Evolutionary conservation across 345 rosid genomes (phyloP).

Genomic region (Populus deltoides): DNA sequence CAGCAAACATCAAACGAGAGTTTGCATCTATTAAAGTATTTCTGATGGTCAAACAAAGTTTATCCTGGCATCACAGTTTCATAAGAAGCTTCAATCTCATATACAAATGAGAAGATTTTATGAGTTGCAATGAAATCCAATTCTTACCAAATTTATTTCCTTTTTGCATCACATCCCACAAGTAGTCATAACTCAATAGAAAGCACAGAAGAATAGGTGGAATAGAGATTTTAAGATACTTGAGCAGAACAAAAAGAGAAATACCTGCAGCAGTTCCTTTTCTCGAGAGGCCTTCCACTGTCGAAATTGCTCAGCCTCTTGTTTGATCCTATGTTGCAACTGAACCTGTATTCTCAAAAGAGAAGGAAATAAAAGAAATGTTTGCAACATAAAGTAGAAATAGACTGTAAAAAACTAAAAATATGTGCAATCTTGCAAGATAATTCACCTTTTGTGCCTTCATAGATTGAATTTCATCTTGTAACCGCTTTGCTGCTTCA

Average conservation of each 20-base stretch:
- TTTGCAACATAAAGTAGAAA: not conserved
- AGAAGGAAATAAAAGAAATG: not conserved
- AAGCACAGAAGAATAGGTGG: not conserved
- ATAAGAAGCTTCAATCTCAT: not conserved
- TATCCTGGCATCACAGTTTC: not conserved
- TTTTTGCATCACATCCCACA: not conserved
- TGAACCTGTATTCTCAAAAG: conserved; percentile 61
- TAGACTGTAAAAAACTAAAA: not conserved
- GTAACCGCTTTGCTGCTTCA: conserved; percentile 83
- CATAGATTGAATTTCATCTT: conserved; percentile 92
- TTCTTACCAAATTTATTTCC: not conserved
- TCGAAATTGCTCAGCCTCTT: conserved; percentile 96
- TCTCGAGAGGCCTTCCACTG: conserved; percentile 97
- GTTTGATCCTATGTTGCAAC: conserved; percentile 92
- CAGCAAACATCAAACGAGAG: not conserved
- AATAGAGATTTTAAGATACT: not conserved
- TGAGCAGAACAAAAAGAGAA: not conserved
- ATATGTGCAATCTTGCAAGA: conserved; percentile 1
- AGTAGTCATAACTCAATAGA: not conserved
- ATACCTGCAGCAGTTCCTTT: conserved; percentile 91
- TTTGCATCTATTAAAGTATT: no score
- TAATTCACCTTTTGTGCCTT: conserved; percentile 82
- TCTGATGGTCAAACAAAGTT: not conserved
- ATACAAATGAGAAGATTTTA: not conserved
- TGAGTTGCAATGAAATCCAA: not conserved